These are phyloP conservation scores for Brassica cretica DNA, from an alignment of 345 rosid species.

Conservation along the genomic window DNA sequence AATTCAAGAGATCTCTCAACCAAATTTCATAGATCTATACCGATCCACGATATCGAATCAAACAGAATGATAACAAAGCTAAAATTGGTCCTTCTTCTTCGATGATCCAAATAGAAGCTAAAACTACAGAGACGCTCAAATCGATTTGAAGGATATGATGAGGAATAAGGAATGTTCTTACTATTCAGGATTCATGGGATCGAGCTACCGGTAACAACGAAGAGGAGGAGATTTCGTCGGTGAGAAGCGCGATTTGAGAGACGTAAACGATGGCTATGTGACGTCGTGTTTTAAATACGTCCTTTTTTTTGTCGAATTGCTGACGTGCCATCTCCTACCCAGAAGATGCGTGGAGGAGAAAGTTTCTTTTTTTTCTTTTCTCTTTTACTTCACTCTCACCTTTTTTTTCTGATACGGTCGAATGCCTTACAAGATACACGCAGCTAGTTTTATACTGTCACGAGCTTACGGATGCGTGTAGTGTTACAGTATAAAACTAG, in stretches of 20 bases:
- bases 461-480: too few species aligned
- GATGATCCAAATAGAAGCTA: slow-evolving; percentile 11
- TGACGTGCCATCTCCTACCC: slow-evolving; percentile 36
- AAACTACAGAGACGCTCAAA: slow-evolving; percentile 1
- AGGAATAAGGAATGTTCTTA: slow-evolving; percentile 35
- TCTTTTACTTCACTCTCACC: too few species aligned
- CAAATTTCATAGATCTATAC: slow-evolving; percentile 22
- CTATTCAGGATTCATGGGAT: slow-evolving; percentile 91
- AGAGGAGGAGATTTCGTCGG: slow-evolving; percentile 36
- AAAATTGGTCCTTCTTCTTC: background rate
- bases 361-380: background rate
- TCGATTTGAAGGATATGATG: slow-evolving; percentile 14
- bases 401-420: too few species aligned
- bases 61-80: background rate
- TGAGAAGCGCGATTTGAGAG: slow-evolving; percentile 26
- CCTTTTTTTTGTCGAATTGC: background rate
- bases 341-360: slow-evolving; percentile 33
- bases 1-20: slow-evolving; percentile 16
- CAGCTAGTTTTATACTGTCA: too few species aligned
- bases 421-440: too few species aligned
- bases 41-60: slow-evolving; percentile 12
- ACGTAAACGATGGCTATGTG: slow-evolving; percentile 23
- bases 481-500: too few species aligned
- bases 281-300: slow-evolving; percentile 40
- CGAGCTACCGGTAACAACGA: slow-evolving; percentile 19